These are phyloP conservation scores for Ceriops zippeliana DNA, from an alignment of 345 rosid genomes.

Conservation along the genomic window DNA sequence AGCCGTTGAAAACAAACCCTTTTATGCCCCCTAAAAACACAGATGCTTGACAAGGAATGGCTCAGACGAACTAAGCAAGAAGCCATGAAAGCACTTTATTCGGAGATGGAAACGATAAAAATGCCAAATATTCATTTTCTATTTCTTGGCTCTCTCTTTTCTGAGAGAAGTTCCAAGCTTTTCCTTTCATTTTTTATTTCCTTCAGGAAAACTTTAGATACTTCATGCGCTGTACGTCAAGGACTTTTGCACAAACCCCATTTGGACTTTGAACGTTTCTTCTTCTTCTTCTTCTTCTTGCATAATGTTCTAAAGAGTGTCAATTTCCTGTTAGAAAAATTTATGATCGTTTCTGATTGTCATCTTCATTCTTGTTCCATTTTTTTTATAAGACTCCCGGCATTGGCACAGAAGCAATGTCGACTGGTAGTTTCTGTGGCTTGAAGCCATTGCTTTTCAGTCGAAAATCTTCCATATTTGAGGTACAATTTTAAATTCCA, in stretches of 20 bases:
- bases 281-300: background rate
- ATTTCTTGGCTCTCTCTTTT: constrained; percentile 40
- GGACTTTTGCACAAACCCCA: background rate
- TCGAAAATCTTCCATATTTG: constrained; percentile 38
- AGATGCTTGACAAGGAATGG: background rate
- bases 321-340: background rate
- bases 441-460: constrained; percentile 40
- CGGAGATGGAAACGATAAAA: constrained; percentile 24
- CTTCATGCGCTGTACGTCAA: constrained; percentile 10
- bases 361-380: background rate
- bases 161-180: constrained; percentile 44
- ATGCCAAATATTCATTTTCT: constrained; percentile 17
- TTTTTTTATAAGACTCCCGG: constrained; percentile 5
- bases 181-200: background rate
- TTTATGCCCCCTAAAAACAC: background rate
- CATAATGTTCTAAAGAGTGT: too few relatives aligned
- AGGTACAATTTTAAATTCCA: constrained; percentile 30
- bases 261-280: constrained; percentile 7
- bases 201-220: background rate
- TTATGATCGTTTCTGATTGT: constrained; percentile 1
- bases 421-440: constrained; percentile 37
- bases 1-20: constrained; percentile 8
- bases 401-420: constrained; percentile 21
- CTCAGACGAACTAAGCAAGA: constrained; percentile 1
- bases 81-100: background rate